Evolutionary conservation across 169 alveolate genomes (phyloP).

Genomic region (Eimeria praecox): DNA sequence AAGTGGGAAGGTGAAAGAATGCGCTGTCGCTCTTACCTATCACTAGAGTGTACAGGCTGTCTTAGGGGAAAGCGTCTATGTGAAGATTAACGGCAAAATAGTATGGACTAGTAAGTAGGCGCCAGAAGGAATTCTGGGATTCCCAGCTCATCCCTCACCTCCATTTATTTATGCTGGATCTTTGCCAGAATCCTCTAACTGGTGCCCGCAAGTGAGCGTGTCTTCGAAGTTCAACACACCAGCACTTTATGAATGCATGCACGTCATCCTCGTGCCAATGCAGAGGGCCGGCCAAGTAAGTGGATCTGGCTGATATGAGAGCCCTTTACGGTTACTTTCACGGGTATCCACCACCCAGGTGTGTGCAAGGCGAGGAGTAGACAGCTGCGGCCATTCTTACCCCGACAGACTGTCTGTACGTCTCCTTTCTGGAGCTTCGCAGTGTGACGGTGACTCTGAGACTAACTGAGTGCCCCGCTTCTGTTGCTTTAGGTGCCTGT

Average conservation of each 20-base stretch:
- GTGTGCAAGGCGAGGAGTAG: slow-evolving; percentile 75
- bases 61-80: slow-evolving; percentile 68
- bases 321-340: background rate
- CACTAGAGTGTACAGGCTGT: background rate
- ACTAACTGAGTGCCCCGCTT: background rate
- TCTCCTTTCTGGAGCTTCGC: background rate
- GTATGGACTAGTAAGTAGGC: slow-evolving; percentile 57
- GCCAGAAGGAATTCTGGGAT: background rate
- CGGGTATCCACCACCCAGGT: background rate
- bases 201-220: slow-evolving; percentile 61
- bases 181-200: slow-evolving; percentile 16
- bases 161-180: background rate
- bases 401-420: slow-evolving; percentile 79
- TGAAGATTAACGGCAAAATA: slow-evolving; percentile 64
- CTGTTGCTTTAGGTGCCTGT: slow-evolving; percentile 41
- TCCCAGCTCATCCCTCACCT: background rate
- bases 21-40: background rate
- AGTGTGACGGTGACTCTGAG: background rate
- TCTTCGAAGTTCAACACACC: background rate
- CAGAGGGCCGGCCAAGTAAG: slow-evolving; percentile 43
- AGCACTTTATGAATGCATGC: background rate
- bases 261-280: background rate
- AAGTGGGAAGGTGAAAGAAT: slow-evolving; percentile 81
- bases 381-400: slow-evolving; percentile 79
- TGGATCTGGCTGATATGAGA: too few relatives aligned